Conservation (phyloP, 1,284 basidiomycete genomes). For the Neotropicomus parvogracilis region DNA sequence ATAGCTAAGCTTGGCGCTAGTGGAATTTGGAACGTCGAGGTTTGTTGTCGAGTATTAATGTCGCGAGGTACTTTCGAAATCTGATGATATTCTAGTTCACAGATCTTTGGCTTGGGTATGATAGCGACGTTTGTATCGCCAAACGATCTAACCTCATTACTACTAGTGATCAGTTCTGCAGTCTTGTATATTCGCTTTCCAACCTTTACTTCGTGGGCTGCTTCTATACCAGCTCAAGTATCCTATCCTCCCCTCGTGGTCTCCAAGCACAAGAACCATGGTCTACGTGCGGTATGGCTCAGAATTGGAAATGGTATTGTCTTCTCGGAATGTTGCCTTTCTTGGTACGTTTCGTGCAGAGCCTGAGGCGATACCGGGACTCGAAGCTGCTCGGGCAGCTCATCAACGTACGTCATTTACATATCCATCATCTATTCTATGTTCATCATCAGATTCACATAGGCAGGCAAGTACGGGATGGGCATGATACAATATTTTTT, state of each 20-base stretch:
- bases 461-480: conserved; percentile 79
- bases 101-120: conserved; percentile 81
- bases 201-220: conserved; percentile 76
- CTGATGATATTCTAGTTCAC: conserved; percentile 48
- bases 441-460: conserved; percentile 6
- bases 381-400: conserved; percentile 74
- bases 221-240: conserved; percentile 45
- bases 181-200: conserved; percentile 69
- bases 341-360: conserved; percentile 77
- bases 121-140: conserved; percentile 19
- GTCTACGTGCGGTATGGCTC: conserved; percentile 14
- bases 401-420: conserved; percentile 65
- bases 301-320: conserved; percentile 59
- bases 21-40: conserved; percentile 75
- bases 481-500: conserved; percentile 63
- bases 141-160: conserved; percentile 11
- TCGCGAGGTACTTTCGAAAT: neutral
- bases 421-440: neutral
- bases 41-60: conserved; percentile 30
- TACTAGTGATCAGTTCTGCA: conserved; percentile 78
- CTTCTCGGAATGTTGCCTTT: conserved; percentile 59
- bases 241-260: conserved; percentile 10
- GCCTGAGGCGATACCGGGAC: conserved; percentile 82
- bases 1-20: conserved; percentile 63
- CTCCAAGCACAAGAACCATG: conserved; percentile 14